Evolutionary conservation across 2,329 filamentous ascomycete genomes (phyloP).

Genomic region (Phyllosticta capitalensis): DNA sequence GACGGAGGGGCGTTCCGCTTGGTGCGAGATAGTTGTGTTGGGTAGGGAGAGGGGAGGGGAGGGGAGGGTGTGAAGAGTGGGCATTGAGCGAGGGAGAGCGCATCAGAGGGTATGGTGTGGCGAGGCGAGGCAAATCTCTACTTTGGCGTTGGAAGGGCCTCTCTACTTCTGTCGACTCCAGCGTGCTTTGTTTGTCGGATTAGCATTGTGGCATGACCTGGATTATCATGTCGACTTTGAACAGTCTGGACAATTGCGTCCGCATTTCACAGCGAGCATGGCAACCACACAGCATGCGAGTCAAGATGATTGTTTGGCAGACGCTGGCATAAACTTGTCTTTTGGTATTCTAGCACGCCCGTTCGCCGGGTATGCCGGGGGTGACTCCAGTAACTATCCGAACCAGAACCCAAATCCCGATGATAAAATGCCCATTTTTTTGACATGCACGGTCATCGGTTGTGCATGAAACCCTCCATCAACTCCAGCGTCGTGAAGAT

Average conservation of each 20-base stretch:
- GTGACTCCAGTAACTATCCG: constrained; percentile 9
- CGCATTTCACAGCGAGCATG: too few relatives aligned
- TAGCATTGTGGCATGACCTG: too few relatives aligned
- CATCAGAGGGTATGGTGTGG: not conserved
- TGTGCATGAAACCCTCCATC: too few relatives aligned
- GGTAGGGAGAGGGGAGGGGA: not conserved
- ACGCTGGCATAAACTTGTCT: constrained; percentile 1
- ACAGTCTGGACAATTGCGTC: too few relatives aligned
- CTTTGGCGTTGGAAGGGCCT: not conserved
- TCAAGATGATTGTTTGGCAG: not conserved
- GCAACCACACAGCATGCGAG: not conserved
- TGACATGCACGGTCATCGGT: constrained; percentile 2
- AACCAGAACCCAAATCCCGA: constrained; percentile 9
- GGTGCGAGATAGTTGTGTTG: not conserved
- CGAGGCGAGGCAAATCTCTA: not conserved
- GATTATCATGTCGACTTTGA: too few relatives aligned
- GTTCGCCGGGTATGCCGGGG: not conserved
- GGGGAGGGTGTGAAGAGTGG: not conserved
- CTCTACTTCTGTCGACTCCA: too few relatives aligned
- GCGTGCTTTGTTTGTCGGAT: too few relatives aligned
- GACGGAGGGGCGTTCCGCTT: constrained; percentile 17
- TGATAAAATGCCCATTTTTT: constrained; percentile 5
- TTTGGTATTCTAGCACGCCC: constrained; percentile 10
- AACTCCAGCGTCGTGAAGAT: constrained; percentile 29
- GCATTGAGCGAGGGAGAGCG: too few relatives aligned